Conservation (phyloP, 2,329 filamentous ascomycete genomes). For the Hymenoscyphus albidus region DNA sequence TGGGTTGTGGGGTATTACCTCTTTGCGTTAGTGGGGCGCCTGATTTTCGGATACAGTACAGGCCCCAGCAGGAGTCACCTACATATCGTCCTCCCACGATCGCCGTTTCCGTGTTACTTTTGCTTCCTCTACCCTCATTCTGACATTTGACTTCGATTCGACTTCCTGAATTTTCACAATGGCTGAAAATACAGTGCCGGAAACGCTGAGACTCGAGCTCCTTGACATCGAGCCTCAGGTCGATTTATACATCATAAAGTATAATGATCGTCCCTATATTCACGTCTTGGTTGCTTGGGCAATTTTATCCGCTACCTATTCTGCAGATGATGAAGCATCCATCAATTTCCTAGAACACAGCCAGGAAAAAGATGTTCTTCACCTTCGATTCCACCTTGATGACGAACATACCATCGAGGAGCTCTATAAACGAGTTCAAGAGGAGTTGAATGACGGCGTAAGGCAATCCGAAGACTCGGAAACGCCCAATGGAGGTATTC, state of each 20-base stretch:
- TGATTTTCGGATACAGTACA: too few relatives aligned
- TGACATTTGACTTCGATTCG: background rate
- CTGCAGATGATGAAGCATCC: conserved; percentile 5
- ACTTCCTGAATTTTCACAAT: background rate
- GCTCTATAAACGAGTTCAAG: background rate
- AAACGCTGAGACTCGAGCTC: conserved; percentile 4
- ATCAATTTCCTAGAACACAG: background rate
- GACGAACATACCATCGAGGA: conserved; percentile 3
- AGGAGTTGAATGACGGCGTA: background rate
- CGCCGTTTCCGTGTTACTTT: background rate
- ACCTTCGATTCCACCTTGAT: conserved; percentile 6
- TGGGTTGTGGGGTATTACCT: background rate
- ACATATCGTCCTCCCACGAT: background rate
- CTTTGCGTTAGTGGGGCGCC: conserved; percentile 1
- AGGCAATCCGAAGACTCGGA: background rate
- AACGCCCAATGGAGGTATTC: background rate
- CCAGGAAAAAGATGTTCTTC: conserved; percentile 2
- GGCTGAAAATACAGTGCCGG: background rate
- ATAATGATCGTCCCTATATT: background rate
- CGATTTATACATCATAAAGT: background rate
- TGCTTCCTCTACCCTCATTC: background rate
- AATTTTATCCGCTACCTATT: conserved; percentile 6
- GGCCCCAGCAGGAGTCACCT: background rate
- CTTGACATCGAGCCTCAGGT: background rate
- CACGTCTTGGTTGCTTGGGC: conserved; percentile 2